Percentiles rank a stretch among this genome's conserved stretches.
These are phyloP conservation scores for Lentinus polychrous DNA, from an alignment of 1,284 basidiomycete species.

Conservation along the genomic window DNA sequence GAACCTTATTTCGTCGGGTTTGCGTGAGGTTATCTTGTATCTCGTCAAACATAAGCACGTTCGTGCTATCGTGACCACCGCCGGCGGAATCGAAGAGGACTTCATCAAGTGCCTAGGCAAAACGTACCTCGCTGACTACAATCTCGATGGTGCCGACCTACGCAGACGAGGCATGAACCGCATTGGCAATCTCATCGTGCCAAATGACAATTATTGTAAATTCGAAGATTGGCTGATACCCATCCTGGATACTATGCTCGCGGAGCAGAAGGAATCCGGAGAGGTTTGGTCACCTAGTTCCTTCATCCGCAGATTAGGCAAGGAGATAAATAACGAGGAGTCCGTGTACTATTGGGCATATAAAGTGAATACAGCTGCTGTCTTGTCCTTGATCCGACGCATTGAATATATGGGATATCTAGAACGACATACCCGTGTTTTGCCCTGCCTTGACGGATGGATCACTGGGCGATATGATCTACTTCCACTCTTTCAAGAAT, in stretches of 20 bases:
- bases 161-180: conserved; percentile 90
- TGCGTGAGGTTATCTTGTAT: conserved; percentile 90
- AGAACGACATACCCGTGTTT: conserved; percentile 99
- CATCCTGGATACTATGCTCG: conserved; percentile 87
- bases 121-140: conserved; percentile 93
- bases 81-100: conserved; percentile 98
- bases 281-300: conserved; percentile 90
- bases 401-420: conserved; percentile 24
- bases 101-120: conserved; percentile 98
- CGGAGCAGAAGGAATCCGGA: conserved; percentile 75
- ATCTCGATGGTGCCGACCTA: conserved; percentile 85
- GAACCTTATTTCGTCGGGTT: conserved; percentile 95
- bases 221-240: conserved; percentile 99
- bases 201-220: conserved; percentile 99
- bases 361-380: conserved; percentile 61
- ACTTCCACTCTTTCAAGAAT: conserved; percentile 94
- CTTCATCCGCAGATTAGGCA: conserved; percentile 87
- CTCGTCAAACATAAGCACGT: conserved; percentile 94
- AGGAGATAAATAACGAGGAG: conserved; percentile 95
- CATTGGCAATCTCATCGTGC: conserved; percentile 96
- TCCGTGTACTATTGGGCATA: conserved; percentile 99
- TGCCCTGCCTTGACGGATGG: conserved; percentile 98
- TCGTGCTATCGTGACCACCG: conserved; percentile 90
- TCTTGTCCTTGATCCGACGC: conserved; percentile 11
- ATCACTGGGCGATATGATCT: conserved; percentile 98